Base-by-base conservation (phyloP, 148 eudicot genomes). In the Rhododendron ovatum region DNA sequence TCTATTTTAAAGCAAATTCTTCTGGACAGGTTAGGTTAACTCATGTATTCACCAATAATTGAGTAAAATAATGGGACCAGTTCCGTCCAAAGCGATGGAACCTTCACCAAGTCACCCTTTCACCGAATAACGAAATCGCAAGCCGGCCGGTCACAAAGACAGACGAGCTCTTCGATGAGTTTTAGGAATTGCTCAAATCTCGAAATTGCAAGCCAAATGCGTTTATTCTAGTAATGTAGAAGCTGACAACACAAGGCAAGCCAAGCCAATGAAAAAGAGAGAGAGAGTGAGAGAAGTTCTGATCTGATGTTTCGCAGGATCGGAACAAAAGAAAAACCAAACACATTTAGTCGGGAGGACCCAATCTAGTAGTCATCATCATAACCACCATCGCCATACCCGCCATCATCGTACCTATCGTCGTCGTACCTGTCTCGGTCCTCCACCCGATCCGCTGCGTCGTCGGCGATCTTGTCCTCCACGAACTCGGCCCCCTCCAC, bases 381-480 rank as follows among this genome's bases (percentile, higher is more conserved):
- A 17, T 55, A 55, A 3, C 59, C 59, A 55, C 59, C 59, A 55
- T 15, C 59, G 45, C 8, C 45, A 41, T 55, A 55, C 18, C 59
- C 59, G 15, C 59, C 59, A 55, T 15, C 59, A 55, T 55, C 59
- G 11, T 12, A 11, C 2, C 15, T 1, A 2, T 13, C 17, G 18
- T 14, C 59, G 20, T 53, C 59, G 5, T 53, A 14, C 61, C 61
- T 2, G 3, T 17, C 61, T 85, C 85, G 2, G 76, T 92, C 96
- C 90, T 93, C 98, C 83, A 92, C 96, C 59, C 80, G 89, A 11
- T 95, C 97, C 0, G 93, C 95, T 9, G 84, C 95, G 8, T 94
- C 88, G 24, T 95, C 96, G 0, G 92, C 96, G 17, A 95, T 53
- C 86, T 91, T 86, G 87, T 94, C 94, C 90, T 95, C 98, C 43